Conservation (phyloP, 2,329 filamentous ascomycete genomes). For the Cryphonectria parasitica region DNA sequence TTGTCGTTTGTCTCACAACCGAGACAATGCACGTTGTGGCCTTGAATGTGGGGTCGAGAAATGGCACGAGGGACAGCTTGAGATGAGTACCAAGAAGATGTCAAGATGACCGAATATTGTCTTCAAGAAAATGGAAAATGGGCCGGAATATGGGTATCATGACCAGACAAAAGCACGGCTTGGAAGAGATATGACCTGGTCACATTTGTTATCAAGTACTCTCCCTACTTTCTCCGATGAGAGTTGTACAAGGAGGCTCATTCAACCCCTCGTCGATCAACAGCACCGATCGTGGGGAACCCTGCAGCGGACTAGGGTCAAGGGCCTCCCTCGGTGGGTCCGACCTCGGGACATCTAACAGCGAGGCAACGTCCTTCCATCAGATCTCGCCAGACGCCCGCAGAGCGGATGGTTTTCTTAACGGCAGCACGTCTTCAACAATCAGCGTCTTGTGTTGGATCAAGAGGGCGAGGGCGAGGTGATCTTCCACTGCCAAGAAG, state of each 20-base stretch:
- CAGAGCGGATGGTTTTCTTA: background rate
- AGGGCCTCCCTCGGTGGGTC: background rate
- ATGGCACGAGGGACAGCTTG: background rate
- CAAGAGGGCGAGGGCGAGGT: background rate
- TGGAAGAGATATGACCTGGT: background rate
- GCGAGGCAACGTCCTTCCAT: background rate
- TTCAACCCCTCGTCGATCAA: slow-evolving; percentile 1
- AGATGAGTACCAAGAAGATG: background rate
- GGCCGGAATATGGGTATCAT: background rate
- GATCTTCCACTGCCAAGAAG: background rate
- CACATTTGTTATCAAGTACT: background rate
- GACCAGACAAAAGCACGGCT: background rate
- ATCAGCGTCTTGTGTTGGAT: background rate
- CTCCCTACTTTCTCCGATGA: background rate
- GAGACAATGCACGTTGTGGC: background rate
- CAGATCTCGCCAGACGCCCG: background rate
- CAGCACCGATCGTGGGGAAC: slow-evolving; percentile 8
- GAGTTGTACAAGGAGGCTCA: background rate
- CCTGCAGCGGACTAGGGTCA: background rate
- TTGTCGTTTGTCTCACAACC: background rate
- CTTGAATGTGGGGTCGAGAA: background rate
- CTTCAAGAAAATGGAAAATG: background rate
- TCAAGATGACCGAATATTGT: background rate
- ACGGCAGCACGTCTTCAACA: background rate
- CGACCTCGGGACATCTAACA: background rate